Conservation (phyloP, 2,329 filamentous ascomycete genomes). For the Aaosphaeria arxii region DNA sequence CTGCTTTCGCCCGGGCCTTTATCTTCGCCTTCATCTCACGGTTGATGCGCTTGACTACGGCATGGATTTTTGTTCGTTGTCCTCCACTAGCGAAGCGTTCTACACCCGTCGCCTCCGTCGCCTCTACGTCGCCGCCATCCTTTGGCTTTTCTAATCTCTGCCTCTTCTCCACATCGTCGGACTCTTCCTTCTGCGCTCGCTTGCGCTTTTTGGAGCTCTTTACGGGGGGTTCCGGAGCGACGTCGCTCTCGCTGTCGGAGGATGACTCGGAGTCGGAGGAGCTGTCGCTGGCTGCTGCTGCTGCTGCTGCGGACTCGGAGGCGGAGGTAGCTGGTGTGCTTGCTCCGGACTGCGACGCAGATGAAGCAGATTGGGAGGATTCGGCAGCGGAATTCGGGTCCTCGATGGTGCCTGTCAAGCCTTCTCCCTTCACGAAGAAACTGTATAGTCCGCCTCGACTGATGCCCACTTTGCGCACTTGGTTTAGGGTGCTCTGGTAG, state of each 20-base stretch:
- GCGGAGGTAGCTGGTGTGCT: conserved; percentile 28
- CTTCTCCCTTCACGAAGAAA: conserved; percentile 79
- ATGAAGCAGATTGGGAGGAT: conserved; percentile 4
- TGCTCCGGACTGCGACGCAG: conserved; percentile 1
- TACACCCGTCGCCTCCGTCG: too few species aligned
- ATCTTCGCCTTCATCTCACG: background rate
- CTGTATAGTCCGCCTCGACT: conserved; percentile 66
- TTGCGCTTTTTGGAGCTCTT: conserved; percentile 24
- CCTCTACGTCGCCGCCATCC: background rate
- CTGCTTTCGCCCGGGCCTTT: background rate
- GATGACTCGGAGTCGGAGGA: conserved; percentile 14
- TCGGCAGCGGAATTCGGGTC: conserved; percentile 19
- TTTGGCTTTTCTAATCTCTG: background rate
- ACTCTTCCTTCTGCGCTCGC: conserved; percentile 9
- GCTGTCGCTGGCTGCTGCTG: too few species aligned
- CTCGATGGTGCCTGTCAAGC: conserved; percentile 67
- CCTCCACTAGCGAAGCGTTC: too few species aligned
- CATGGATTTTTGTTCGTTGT: conserved; percentile 12
- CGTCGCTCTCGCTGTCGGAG: background rate
- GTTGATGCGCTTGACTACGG: background rate
- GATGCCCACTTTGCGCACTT: conserved; percentile 46
- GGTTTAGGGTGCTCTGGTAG: conserved; percentile 54
- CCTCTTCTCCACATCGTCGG: background rate
- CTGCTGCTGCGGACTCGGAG: conserved; percentile 10
- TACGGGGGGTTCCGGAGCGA: background rate